phyloP scores from a whole-genome alignment of 2,329 filamentous ascomycete genomes.

The Beauveria pseudobassiana region DNA sequence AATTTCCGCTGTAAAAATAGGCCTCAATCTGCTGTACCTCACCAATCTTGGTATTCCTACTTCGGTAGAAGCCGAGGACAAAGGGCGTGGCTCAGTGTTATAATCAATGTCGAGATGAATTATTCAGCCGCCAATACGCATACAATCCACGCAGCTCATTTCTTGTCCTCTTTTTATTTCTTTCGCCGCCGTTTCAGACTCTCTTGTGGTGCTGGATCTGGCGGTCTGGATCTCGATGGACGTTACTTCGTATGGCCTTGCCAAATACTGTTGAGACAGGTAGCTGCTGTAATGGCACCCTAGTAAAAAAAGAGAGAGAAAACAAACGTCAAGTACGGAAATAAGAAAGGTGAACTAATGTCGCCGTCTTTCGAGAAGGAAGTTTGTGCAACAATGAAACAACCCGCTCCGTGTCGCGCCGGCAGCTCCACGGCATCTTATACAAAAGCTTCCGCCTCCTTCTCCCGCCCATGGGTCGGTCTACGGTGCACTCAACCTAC shows the following conservation, averaged over 20 bases:
- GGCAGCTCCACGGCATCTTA: conserved; percentile 4
- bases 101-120: background rate
- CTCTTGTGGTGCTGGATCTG: background rate
- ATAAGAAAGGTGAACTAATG: background rate
- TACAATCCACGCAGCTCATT: background rate
- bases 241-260: no score
- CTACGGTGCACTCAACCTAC: background rate
- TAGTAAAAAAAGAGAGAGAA: background rate
- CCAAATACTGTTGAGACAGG: background rate
- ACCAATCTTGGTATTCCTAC: no score
- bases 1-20: background rate
- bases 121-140: background rate
- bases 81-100: background rate
- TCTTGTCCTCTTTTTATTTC: background rate
- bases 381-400: background rate
- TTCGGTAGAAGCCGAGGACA: no score
- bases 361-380: background rate
- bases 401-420: background rate
- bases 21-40: background rate
- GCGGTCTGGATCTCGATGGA: conserved; percentile 1
- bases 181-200: background rate
- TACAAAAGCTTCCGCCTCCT: background rate
- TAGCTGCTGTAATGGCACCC: background rate
- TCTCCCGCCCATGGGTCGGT: background rate
- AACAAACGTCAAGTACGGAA: background rate